A percentile compares a stretch with the other conserved stretches of the same genome.
Conservation (phyloP, 306 rosid genomes). For the Senna siamea region DNA sequence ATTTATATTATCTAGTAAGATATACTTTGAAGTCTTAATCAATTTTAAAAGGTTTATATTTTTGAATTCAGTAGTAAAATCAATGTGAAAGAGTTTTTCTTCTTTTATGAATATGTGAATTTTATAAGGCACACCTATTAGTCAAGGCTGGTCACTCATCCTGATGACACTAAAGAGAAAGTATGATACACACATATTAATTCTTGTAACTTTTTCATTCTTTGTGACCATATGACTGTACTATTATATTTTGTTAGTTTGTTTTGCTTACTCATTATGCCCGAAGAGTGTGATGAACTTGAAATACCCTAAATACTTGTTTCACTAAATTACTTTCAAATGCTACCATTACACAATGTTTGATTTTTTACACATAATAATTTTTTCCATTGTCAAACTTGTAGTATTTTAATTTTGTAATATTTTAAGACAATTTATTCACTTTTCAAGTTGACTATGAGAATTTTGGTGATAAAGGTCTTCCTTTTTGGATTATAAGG, state of each 20-base stretch:
- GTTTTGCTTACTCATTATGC: background rate
- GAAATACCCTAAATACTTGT: too few species aligned
- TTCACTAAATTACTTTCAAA: too few species aligned
- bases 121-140: too few species aligned
- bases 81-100: background rate
- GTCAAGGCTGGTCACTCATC: constrained; percentile 73
- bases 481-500: too few species aligned
- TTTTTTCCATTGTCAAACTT: too few species aligned
- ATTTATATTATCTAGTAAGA: background rate
- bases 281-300: too few species aligned
- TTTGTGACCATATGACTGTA: constrained; percentile 8
- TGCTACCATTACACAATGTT: too few species aligned
- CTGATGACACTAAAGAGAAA: constrained; percentile 88
- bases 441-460: too few species aligned
- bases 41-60: background rate
- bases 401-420: too few species aligned
- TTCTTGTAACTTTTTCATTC: background rate
- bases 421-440: too few species aligned
- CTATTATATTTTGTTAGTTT: constrained; percentile 3
- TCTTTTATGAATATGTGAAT: background rate
- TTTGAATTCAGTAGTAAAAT: background rate
- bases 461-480: too few species aligned
- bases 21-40: background rate
- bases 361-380: too few species aligned
- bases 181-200: constrained; percentile 44